phyloP scores from a whole-genome alignment of 2,329 filamentous ascomycete genomes.

The Didymella sp. region DNA sequence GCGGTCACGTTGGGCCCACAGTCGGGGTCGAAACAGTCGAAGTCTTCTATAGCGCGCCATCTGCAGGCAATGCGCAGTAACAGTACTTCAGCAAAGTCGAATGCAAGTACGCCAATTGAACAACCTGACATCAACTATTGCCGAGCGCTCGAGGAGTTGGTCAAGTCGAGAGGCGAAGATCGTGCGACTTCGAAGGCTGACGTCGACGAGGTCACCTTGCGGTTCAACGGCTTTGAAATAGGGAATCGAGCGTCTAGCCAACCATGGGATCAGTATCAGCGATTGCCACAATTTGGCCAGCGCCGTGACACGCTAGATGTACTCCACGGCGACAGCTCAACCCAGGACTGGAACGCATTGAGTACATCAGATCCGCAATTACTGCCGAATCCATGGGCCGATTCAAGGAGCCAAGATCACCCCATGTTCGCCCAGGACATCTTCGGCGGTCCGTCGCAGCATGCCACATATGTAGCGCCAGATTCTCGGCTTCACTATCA shows the following conservation, averaged over 20 bases:
- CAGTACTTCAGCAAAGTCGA: conserved; percentile 15
- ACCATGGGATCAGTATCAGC: no score
- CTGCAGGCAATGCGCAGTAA: conserved; percentile 31
- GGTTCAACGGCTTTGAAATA: no score
- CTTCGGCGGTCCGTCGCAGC: conserved; percentile 22
- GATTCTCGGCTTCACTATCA: background rate
- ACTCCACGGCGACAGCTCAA: no score
- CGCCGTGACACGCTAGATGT: no score
- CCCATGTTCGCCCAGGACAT: conserved; percentile 27
- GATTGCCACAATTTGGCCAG: no score
- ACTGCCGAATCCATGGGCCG: no score
- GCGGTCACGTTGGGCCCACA: conserved; percentile 29
- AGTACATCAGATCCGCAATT: no score
- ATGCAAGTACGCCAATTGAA: conserved; percentile 11
- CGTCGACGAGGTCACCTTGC: no score
- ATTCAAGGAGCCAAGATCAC: no score
- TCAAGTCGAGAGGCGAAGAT: no score
- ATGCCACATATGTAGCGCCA: background rate
- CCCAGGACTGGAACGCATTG: background rate
- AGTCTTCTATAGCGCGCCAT: conserved; percentile 34
- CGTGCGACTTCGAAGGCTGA: no score
- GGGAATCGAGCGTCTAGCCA: no score
- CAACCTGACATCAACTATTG: conserved; percentile 26
- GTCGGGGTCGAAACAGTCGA: conserved; percentile 21
- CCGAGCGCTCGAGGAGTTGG: conserved; percentile 35